These are phyloP conservation scores for Ogataea pilisensis DNA, from an alignment of 805 yeast species.

Conservation along the genomic window DNA sequence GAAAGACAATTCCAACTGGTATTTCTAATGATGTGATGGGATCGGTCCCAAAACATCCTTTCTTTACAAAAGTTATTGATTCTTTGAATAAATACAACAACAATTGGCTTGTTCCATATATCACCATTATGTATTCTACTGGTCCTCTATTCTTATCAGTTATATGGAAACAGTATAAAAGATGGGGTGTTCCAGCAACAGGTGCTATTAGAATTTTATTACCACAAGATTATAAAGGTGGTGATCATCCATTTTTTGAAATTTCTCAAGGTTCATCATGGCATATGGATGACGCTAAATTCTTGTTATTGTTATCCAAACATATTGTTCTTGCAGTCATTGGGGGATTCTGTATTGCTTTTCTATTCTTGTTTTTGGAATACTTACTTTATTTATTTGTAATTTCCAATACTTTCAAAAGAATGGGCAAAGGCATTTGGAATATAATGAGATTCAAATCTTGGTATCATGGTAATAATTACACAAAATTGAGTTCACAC, in stretches of 20 bases:
- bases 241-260: constrained; percentile 60
- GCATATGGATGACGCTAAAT: constrained; percentile 85
- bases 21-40: constrained; percentile 94
- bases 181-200: constrained; percentile 69
- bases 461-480: constrained; percentile 21
- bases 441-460: constrained; percentile 20
- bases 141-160: constrained; percentile 88
- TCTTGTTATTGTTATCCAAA: constrained; percentile 66
- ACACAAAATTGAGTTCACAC: constrained; percentile 17
- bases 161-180: constrained; percentile 80
- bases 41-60: constrained; percentile 80
- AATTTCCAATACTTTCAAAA: constrained; percentile 20
- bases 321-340: constrained; percentile 72
- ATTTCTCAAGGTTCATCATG: constrained; percentile 84
- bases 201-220: constrained; percentile 65
- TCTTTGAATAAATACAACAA: constrained; percentile 57
- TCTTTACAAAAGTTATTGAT: constrained; percentile 67
- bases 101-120: constrained; percentile 81
- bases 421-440: constrained; percentile 19
- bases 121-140: constrained; percentile 89
- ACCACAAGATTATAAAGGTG: constrained; percentile 68
- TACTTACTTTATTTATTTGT: constrained; percentile 38
- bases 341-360: constrained; percentile 62
- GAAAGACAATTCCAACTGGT: constrained; percentile 88
- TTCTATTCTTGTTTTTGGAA: constrained; percentile 41